phyloP scores from a whole-genome alignment of 108 stramenopile species.

The Cyclotella sp. region DNA sequence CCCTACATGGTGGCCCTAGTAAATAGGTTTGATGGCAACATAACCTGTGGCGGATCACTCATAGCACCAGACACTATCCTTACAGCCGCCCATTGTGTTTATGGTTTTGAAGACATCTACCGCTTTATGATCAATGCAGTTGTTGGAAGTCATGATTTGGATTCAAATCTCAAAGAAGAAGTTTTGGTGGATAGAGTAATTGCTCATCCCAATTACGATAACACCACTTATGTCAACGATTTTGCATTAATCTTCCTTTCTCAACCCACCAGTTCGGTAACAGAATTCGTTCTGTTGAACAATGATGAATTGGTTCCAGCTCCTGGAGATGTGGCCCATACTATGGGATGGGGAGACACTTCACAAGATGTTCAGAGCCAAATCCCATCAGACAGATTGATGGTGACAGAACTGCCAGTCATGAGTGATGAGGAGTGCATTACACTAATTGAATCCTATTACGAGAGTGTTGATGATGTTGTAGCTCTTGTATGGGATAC shows the following conservation, averaged over 20 bases:
- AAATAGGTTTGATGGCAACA: no score
- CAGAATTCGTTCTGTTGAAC: conserved; percentile 22
- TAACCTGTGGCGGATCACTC: not conserved
- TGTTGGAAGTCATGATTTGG: not conserved
- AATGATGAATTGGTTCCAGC: not conserved
- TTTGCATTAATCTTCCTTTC: conserved; percentile 39
- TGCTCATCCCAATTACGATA: conserved; percentile 46
- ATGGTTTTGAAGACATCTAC: not conserved
- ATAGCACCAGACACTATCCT: conserved; percentile 23
- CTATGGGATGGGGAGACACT: conserved; percentile 10
- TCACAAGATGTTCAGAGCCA: not conserved
- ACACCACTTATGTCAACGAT: conserved; percentile 39
- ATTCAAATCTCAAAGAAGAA: not conserved
- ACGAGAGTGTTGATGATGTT: not conserved
- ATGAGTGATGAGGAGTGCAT: conserved; percentile 39
- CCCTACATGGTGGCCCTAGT: no score
- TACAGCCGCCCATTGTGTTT: conserved; percentile 18
- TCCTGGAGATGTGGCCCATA: not conserved
- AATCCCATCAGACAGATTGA: conserved; percentile 23
- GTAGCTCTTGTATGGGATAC: not conserved
- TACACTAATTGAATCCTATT: conserved; percentile 7
- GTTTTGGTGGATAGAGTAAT: not conserved
- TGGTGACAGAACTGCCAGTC: conserved; percentile 45
- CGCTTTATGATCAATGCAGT: not conserved
- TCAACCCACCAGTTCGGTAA: not conserved